A percentile compares a stretch with the other conserved stretches of the same genome.
phyloP scores from a whole-genome alignment of 768 basidiomycete genomes.

The Mycena albidolilacea region DNA sequence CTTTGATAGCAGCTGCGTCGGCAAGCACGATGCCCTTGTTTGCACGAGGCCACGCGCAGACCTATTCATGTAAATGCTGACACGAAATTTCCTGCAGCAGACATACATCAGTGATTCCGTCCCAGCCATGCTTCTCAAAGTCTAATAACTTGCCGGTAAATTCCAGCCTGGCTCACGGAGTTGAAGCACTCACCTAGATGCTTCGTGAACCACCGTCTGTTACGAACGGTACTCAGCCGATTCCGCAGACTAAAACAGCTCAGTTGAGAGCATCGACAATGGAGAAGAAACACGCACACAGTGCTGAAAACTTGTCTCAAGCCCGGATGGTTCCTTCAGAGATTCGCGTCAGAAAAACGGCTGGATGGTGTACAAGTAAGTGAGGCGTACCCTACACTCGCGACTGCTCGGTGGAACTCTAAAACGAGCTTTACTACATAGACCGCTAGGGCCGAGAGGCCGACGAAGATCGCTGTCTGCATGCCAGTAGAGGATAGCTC shows the following conservation, averaged over 20 bases:
- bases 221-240: slow-evolving; percentile 1
- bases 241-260: slow-evolving; percentile 9
- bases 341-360: slow-evolving; percentile 6
- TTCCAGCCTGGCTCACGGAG: slow-evolving; percentile 2
- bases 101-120: slow-evolving; percentile 10
- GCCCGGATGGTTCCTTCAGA: slow-evolving; percentile 3
- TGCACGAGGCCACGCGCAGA: slow-evolving; percentile 9
- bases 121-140: slow-evolving; percentile 6
- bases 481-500: slow-evolving; percentile 11
- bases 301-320: slow-evolving; percentile 1
- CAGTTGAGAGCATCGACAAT: slow-evolving; percentile 10
- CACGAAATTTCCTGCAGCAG: slow-evolving; percentile 5
- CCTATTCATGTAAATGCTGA: slow-evolving; percentile 9
- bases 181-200: slow-evolving; percentile 12
- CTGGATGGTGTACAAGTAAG: slow-evolving; percentile 1
- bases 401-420: slow-evolving; percentile 10
- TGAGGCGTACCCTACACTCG: slow-evolving; percentile 6
- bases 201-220: slow-evolving; percentile 1
- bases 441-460: slow-evolving; percentile 9
- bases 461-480: slow-evolving; percentile 8
- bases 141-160: slow-evolving; percentile 6
- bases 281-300: slow-evolving; percentile 10
- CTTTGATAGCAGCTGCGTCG: slow-evolving; percentile 10
- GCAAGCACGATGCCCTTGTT: not conserved
- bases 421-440: slow-evolving; percentile 3